phyloP scores from a whole-genome alignment of 768 basidiomycete genomes.

The Leccinum variicolor region DNA sequence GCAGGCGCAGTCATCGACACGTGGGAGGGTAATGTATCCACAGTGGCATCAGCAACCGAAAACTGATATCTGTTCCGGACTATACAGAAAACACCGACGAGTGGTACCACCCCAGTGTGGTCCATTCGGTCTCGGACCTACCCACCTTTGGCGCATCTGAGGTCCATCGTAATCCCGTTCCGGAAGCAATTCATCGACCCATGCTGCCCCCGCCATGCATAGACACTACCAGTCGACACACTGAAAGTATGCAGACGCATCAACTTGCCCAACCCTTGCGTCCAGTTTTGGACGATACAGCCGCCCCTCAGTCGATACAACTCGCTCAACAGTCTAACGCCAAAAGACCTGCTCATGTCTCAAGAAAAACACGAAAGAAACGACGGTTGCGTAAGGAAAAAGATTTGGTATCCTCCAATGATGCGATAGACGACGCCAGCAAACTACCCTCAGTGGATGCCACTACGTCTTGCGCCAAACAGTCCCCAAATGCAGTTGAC shows the following conservation, averaged over 20 bases:
- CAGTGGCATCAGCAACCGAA: background rate
- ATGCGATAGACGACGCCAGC: background rate
- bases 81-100: constrained; percentile 19
- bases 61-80: background rate
- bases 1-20: constrained; percentile 36
- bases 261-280: background rate
- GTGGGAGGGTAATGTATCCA: constrained; percentile 34
- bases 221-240: background rate
- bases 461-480: constrained; percentile 1
- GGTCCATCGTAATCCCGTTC: background rate
- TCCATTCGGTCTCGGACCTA: constrained; percentile 12
- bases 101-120: constrained; percentile 22
- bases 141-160: constrained; percentile 8
- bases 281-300: background rate
- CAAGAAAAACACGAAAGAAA: constrained; percentile 15
- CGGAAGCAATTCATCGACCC: background rate
- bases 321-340: background rate
- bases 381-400: constrained; percentile 12
- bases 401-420: background rate
- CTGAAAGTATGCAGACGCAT: background rate
- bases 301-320: background rate
- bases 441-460: background rate
- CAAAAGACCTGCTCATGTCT: background rate
- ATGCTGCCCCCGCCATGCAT: background rate
- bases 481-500: background rate